Base-by-base conservation (phyloP, 2,329 filamentous ascomycete genomes). In the Dactylellina cionopaga region DNA sequence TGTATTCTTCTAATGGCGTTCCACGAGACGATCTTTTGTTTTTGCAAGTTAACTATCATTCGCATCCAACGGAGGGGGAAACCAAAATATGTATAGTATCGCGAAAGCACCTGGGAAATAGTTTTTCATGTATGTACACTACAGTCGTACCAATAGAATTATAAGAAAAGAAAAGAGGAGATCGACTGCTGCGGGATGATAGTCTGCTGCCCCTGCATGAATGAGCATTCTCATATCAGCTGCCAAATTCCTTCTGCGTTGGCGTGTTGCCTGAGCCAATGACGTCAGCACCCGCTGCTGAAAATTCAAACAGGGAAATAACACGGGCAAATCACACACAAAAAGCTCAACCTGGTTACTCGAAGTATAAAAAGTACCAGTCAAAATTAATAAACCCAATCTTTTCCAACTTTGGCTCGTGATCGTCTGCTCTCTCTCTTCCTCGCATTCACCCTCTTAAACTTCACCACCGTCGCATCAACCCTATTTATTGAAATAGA, bases 211-310 rank as follows among this genome's bases (percentile, higher is more conserved):
- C 31, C 29, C 29, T 37, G 47, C 27, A 27, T 37, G n/a, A n/a
- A n/a, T n/a, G n/a, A n/a, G n/a, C n/a, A n/a, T n/a, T n/a, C n/a
- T n/a, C n/a, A n/a, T n/a, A n/a, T n/a, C n/a, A n/a, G n/a, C n/a
- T n/a, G n/a, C n/a, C n/a, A n/a, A n/a, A n/a, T n/a, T n/a, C 24
- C 17, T 58, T 19, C 7, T 62, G 65, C 43, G 65, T 70, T 70
- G 65, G 47, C 33, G 19, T 62, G 65, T 70, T 70, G 65, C 56
- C 56, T 47, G 65, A 24, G 43, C 43, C 41, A 41, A 51, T 56
- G 55, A 62, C 65, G 56, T 66, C 65, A 70, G 39, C 49, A 41
- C 33, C 55, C 64, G 64, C 43, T 33, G 51, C 27, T 17, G 13
- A 59, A 44, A 52, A 37, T 49, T 56, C 46, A 68, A 68, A 25